Evolutionary conservation across 768 basidiomycete genomes (phyloP).

Genomic region (Boletus tylopilopsis): DNA sequence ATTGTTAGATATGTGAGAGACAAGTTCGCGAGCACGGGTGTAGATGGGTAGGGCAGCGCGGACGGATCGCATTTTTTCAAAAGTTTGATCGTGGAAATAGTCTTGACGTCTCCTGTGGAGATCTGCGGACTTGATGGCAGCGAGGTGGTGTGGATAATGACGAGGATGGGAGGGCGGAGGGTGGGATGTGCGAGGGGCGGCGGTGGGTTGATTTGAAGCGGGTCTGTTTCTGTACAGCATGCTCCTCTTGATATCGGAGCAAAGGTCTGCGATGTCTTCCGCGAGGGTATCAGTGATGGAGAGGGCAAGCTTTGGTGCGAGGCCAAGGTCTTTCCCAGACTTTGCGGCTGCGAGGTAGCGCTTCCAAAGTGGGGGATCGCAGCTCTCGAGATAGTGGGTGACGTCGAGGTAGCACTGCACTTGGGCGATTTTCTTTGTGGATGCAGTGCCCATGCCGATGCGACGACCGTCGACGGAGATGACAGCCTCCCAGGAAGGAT

Average conservation of each 20-base stretch:
- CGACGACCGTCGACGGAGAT: slow-evolving; percentile 74
- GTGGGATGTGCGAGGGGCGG: background rate
- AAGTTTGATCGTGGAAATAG: slow-evolving; percentile 57
- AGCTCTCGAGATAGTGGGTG: slow-evolving; percentile 78
- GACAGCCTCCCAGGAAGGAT: slow-evolving; percentile 60
- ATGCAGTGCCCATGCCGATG: slow-evolving; percentile 75
- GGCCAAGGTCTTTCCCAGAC: slow-evolving; percentile 63
- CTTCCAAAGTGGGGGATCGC: slow-evolving; percentile 79
- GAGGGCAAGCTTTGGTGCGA: slow-evolving; percentile 68
- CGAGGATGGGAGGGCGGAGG: slow-evolving; percentile 21
- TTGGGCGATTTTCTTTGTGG: slow-evolving; percentile 68
- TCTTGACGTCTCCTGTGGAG: slow-evolving; percentile 50
- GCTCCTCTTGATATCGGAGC: slow-evolving; percentile 60
- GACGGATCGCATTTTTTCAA: slow-evolving; percentile 64
- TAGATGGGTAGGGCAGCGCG: slow-evolving; percentile 74
- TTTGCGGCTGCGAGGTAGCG: slow-evolving; percentile 58
- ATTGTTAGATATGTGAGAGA: slow-evolving; percentile 66
- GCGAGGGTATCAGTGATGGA: slow-evolving; percentile 59
- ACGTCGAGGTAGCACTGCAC: slow-evolving; percentile 83
- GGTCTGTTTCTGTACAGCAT: slow-evolving; percentile 66
- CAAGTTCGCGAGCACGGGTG: slow-evolving; percentile 59
- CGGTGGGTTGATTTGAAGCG: slow-evolving; percentile 18
- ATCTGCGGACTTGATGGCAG: slow-evolving; percentile 52
- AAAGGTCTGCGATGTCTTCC: slow-evolving; percentile 68
- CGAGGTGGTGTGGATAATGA: slow-evolving; percentile 28